Conservation (phyloP, 2,329 filamentous ascomycete species). For the Cytospora piceicola region DNA sequence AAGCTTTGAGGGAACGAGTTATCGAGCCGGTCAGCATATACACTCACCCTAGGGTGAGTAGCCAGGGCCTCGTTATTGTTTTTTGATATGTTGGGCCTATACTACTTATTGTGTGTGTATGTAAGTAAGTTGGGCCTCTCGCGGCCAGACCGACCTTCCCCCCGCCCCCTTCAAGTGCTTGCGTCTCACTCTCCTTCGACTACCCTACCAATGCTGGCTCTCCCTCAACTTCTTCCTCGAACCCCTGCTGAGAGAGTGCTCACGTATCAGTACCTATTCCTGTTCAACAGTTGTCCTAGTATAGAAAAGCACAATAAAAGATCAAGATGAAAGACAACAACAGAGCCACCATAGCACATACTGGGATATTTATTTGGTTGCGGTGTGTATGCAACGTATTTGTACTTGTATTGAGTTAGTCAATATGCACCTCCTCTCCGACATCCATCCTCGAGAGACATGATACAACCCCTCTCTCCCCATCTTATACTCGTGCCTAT, state of each 20-base stretch:
- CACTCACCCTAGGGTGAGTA: too few species aligned
- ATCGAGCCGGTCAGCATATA: background rate
- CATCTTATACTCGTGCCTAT: conserved; percentile 8
- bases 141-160: background rate
- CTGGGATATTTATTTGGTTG: too few species aligned
- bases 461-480: background rate
- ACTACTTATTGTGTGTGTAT: background rate
- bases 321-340: too few species aligned
- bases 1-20: background rate
- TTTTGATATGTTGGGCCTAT: too few species aligned
- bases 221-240: background rate
- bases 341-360: background rate
- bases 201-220: too few species aligned
- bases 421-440: background rate
- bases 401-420: background rate
- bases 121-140: background rate
- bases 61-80: too few species aligned
- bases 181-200: conserved; percentile 1
- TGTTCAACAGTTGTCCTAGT: background rate
- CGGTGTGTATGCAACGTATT: background rate
- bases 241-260: background rate
- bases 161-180: conserved; percentile 1
- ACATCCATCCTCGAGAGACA: background rate
- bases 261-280: background rate
- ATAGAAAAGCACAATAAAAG: too few species aligned